Percentiles rank a stretch among this genome's conserved stretches.
Evolutionary conservation across 225 moss, liverwort and hornwort species (phyloP).

Genomic region (Sphagnum tenellum): DNA sequence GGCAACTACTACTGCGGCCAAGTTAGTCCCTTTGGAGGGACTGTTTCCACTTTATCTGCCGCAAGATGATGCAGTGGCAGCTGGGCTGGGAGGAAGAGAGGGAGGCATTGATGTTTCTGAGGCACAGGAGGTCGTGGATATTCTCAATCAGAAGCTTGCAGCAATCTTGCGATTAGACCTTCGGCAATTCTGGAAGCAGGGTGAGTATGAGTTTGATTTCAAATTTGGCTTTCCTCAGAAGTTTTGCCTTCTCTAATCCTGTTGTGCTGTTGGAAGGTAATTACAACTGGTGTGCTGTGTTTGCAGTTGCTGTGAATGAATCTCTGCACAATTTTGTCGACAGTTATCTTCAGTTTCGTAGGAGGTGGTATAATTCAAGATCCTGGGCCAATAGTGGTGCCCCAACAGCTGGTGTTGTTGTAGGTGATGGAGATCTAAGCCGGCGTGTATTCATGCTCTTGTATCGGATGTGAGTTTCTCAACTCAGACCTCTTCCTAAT

Average conservation of each 20-base stretch:
- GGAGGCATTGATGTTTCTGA: conserved; percentile 78
- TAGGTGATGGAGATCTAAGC: conserved; percentile 92
- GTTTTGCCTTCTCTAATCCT: too few relatives aligned
- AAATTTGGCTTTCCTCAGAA: too few relatives aligned
- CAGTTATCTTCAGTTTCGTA: conserved; percentile 84
- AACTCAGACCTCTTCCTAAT: too few relatives aligned
- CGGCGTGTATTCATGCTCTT: conserved; percentile 85
- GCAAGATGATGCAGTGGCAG: conserved; percentile 91
- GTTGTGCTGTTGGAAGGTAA: too few relatives aligned
- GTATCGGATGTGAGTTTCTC: conserved; percentile 64
- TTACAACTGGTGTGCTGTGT: too few relatives aligned
- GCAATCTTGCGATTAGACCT: conserved; percentile 62
- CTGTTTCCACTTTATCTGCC: conserved; percentile 87
- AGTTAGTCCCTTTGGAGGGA: conserved; percentile 10
- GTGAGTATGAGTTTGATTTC: conserved; percentile 15
- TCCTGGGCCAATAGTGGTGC: conserved; percentile 20
- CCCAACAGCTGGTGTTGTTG: conserved; percentile 55
- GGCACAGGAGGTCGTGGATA: conserved; percentile 82
- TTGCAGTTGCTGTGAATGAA: conserved; percentile 71
- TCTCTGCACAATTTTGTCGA: conserved; percentile 77
- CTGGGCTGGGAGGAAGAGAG: conserved; percentile 60
- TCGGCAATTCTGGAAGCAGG: conserved; percentile 80
- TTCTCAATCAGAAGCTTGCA: conserved; percentile 72
- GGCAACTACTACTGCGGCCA: conserved; percentile 9
- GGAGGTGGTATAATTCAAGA: conserved; percentile 80